A percentile compares a stretch with the other conserved stretches of the same genome.
Conservation (phyloP, 2,329 filamentous ascomycete genomes). For the Xylaria sp. region DNA sequence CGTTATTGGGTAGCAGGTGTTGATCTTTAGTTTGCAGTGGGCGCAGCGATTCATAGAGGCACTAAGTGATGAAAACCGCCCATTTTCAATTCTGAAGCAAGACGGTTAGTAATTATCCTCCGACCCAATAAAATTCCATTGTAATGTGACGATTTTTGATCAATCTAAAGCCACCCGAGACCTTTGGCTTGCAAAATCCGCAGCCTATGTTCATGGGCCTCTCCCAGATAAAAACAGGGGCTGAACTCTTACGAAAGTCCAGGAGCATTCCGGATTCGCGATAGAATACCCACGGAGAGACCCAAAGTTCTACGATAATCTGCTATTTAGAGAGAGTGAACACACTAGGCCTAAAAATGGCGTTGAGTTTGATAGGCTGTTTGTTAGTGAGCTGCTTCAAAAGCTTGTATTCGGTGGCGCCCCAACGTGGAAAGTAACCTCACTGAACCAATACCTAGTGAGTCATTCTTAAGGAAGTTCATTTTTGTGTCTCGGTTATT, state of each 20-base stretch:
- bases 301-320: conserved; percentile 11
- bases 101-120: neutral
- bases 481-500: neutral
- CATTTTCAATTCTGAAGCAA: neutral
- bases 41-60: neutral
- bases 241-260: neutral
- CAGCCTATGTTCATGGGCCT: neutral
- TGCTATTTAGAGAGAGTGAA: too few species aligned
- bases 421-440: neutral
- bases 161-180: neutral
- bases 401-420: fast-evolving
- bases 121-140: neutral
- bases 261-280: conserved; percentile 5
- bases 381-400: neutral
- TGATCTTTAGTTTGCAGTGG: conserved; percentile 4
- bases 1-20: neutral
- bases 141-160: neutral
- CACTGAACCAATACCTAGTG: conserved; percentile 9
- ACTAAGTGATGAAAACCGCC: neutral
- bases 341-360: neutral
- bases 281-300: conserved; percentile 3
- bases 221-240: neutral
- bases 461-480: neutral
- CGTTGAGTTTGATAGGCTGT: conserved; percentile 4
- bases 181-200: neutral